Evolutionary conservation across 2,329 filamentous ascomycete genomes (phyloP).

Genomic region (Colletotrichum spaethianum): DNA sequence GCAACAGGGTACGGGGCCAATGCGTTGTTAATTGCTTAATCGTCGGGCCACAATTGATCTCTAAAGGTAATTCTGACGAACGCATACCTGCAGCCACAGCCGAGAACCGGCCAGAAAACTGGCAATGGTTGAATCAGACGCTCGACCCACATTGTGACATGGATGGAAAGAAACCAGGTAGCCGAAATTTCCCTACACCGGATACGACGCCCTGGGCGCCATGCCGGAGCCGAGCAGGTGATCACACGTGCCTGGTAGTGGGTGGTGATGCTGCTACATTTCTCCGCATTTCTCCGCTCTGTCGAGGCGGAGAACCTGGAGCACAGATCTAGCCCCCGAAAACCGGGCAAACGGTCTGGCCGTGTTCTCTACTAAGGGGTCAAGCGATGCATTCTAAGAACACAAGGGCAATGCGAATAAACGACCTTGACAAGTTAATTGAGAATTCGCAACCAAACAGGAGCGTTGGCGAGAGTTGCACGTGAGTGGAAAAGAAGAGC

Average conservation of each 20-base stretch:
- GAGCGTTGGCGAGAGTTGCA: neutral
- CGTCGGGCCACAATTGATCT: neutral
- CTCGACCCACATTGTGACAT: neutral
- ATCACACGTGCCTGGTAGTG: neutral
- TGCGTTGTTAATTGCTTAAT: neutral
- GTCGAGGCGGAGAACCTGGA: neutral
- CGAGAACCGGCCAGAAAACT: neutral
- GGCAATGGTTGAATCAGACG: neutral
- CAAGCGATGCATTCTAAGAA: too few species aligned
- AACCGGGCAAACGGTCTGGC: neutral
- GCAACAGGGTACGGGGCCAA: neutral
- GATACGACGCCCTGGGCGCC: neutral
- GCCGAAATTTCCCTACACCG: neutral
- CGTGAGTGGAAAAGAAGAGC: too few species aligned
- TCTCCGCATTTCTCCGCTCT: constrained; percentile 17
- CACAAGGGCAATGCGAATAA: neutral
- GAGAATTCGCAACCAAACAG: too few species aligned
- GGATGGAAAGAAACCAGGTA: neutral
- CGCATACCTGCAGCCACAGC: too few species aligned
- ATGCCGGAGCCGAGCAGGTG: neutral
- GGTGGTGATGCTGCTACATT: neutral
- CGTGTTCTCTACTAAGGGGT: neutral
- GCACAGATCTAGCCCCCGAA: constrained; percentile 9
- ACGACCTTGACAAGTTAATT: too few species aligned
- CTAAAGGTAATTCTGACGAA: neutral